These are phyloP conservation scores for Xerocomellus chrysenteron DNA, from an alignment of 768 basidiomycete species.

Conservation along the genomic window DNA sequence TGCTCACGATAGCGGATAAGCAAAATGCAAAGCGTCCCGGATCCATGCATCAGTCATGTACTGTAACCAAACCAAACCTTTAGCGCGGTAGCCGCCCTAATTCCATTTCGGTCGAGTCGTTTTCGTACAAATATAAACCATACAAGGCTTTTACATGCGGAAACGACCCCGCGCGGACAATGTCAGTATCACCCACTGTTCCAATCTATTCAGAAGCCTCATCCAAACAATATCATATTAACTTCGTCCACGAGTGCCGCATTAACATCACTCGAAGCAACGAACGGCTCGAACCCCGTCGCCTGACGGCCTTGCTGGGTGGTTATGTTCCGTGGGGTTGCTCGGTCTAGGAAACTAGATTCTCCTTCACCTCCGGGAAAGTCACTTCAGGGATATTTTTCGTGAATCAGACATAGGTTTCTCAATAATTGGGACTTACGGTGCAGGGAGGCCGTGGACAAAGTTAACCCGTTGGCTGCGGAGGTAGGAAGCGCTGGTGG, in stretches of 20 bases:
- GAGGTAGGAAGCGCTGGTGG: slow-evolving; percentile 45
- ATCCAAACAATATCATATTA: slow-evolving; percentile 26
- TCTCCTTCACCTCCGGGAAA: slow-evolving; percentile 56
- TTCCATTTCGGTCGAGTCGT: too few species aligned
- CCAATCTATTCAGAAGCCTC: background rate
- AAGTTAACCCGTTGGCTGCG: slow-evolving; percentile 51
- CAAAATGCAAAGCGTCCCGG: too few species aligned
- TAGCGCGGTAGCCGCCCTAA: too few species aligned
- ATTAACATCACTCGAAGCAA: slow-evolving; percentile 8
- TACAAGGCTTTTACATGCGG: background rate
- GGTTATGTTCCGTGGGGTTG: slow-evolving; percentile 33
- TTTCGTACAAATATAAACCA: too few species aligned
- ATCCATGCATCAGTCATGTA: too few species aligned
- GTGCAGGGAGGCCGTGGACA: slow-evolving; percentile 46
- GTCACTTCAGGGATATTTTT: slow-evolving; percentile 34
- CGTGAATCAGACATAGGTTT: background rate
- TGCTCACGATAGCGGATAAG: too few species aligned
- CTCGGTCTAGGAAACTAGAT: slow-evolving; percentile 42
- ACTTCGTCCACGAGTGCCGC: slow-evolving; percentile 26
- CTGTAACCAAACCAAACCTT: too few species aligned
- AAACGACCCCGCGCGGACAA: background rate
- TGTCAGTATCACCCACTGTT: background rate
- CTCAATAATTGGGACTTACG: slow-evolving; percentile 33
- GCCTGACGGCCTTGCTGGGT: slow-evolving; percentile 37
- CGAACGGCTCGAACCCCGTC: slow-evolving; percentile 44